Evolutionary conservation across 495 filamentous ascomycete genomes (phyloP).

Genomic region (Tuber brumale): DNA sequence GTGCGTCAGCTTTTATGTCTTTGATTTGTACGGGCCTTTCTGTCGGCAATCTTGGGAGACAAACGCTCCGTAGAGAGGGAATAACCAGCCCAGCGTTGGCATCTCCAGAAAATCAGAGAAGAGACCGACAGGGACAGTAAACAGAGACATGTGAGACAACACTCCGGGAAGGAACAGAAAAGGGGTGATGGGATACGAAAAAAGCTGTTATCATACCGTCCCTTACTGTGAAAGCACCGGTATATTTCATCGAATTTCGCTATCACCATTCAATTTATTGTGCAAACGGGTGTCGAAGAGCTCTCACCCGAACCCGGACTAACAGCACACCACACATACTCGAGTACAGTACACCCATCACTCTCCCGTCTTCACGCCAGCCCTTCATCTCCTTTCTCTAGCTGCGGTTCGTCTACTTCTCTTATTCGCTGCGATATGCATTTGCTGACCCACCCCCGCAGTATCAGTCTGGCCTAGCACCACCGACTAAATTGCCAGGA

Average conservation of each 20-base stretch:
- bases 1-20: background rate
- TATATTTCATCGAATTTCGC: background rate
- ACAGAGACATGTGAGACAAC: background rate
- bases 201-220: background rate
- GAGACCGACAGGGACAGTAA: background rate
- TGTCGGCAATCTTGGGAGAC: background rate
- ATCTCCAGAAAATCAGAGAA: background rate
- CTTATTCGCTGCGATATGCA: background rate
- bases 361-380: background rate
- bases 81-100: background rate
- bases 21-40: background rate
- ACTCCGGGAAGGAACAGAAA: background rate
- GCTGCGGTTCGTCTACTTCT: background rate
- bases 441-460: background rate
- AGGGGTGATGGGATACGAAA: background rate
- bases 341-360: background rate
- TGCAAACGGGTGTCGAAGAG: background rate
- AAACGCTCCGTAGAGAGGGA: background rate
- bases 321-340: background rate
- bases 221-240: background rate
- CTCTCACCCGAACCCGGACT: background rate
- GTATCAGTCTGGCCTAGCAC: background rate
- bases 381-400: background rate
- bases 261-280: background rate
- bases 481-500: background rate